These are phyloP conservation scores for Phytophthora podocarpi DNA, from an alignment of 352 stramenopile genomes.

Conservation along the genomic window DNA sequence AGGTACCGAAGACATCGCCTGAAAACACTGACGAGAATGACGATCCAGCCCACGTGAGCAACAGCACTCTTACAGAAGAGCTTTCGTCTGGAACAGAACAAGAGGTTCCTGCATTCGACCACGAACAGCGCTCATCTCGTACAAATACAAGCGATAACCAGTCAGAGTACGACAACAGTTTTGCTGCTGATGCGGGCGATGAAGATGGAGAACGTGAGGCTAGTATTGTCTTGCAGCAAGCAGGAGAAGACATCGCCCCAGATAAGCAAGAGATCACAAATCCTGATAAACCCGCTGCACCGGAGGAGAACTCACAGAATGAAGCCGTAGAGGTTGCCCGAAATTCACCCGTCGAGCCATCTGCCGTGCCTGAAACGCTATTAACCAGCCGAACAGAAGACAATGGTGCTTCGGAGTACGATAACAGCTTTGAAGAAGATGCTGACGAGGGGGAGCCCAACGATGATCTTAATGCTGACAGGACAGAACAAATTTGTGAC, in stretches of 20 bases:
- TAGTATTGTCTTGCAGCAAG: neutral
- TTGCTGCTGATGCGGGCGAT: conserved; percentile 40
- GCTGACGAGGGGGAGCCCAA: conserved; percentile 18
- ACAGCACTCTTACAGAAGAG: neutral
- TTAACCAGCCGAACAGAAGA: conserved; percentile 15
- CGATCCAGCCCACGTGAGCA: neutral
- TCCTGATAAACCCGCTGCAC: neutral
- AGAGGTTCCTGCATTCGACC: neutral
- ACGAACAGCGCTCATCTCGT: conserved; percentile 6
- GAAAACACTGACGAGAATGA: neutral
- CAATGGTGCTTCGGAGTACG: conserved; percentile 37
- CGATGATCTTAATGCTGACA: neutral
- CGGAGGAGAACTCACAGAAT: neutral
- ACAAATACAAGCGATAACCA: conserved; percentile 15
- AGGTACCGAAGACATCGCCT: neutral
- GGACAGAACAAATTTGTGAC: neutral
- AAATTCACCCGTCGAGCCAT: neutral
- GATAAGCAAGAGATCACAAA: neutral
- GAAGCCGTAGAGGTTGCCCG: neutral
- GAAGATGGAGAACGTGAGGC: conserved; percentile 4
- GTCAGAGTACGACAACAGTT: conserved; percentile 53
- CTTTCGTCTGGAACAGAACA: neutral
- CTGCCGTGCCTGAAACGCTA: conserved; percentile 6
- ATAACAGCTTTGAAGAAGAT: conserved; percentile 62
- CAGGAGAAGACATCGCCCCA: neutral